A percentile compares a stretch with the other conserved stretches of the same genome.
Conservation (phyloP, 2,329 filamentous ascomycete species). For the Pyrenophora seminiperda region DNA sequence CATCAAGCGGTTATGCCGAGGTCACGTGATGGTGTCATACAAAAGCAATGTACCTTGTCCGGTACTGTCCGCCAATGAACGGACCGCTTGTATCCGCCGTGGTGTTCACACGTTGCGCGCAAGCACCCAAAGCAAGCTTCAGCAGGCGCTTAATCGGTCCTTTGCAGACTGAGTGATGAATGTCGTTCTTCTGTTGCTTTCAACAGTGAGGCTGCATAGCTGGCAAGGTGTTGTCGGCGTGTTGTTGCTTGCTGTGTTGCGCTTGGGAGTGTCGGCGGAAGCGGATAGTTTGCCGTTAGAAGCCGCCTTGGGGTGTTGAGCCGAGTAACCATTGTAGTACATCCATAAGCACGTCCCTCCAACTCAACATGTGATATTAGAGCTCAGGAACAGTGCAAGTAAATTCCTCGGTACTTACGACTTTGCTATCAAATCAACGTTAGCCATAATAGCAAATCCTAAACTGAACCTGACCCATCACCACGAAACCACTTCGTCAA, state of each 20-base stretch:
- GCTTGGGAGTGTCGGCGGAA: constrained; percentile 1
- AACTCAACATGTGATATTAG: too few relatives aligned
- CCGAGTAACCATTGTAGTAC: constrained; percentile 3
- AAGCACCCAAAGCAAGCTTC: neutral
- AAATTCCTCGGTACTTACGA: neutral
- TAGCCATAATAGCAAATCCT: neutral
- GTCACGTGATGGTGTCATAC: constrained; percentile 29
- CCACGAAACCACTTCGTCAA: neutral
- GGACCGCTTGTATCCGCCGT: constrained; percentile 29
- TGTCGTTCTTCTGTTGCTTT: neutral
- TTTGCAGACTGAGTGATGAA: neutral
- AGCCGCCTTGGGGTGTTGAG: constrained; percentile 11
- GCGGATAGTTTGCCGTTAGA: constrained; percentile 5
- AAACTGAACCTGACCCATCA: neutral
- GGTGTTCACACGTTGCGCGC: neutral
- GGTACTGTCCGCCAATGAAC: constrained; percentile 25
- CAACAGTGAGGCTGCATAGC: neutral
- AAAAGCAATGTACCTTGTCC: constrained; percentile 21
- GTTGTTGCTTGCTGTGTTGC: neutral
- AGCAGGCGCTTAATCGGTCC: neutral
- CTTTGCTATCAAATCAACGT: neutral
- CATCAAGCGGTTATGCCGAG: constrained; percentile 35
- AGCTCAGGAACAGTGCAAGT: too few relatives aligned
- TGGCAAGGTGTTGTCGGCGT: neutral
- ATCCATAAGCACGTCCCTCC: neutral